These are phyloP conservation scores for Crithidia expoeki DNA, from an alignment of 208 protist species.

Conservation along the genomic window DNA sequence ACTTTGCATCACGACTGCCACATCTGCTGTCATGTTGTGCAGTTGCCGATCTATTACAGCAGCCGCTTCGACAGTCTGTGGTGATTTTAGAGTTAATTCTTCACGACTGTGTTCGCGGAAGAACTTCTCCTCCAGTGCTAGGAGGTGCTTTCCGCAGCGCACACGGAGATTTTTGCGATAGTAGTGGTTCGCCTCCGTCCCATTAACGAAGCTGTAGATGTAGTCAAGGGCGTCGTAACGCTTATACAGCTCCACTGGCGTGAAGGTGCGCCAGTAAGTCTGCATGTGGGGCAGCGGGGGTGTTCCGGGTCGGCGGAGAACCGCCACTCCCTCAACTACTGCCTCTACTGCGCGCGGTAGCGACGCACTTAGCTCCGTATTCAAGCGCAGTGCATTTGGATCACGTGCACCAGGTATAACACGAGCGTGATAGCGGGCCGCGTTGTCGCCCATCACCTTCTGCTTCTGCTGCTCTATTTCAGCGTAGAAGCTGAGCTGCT, in stretches of 20 bases:
- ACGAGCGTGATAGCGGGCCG: background rate
- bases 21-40: background rate
- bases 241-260: constrained; percentile 30
- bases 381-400: constrained; percentile 6
- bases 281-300: constrained; percentile 27
- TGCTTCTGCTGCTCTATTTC: background rate
- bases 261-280: constrained; percentile 32
- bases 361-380: background rate
- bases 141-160: background rate
- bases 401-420: constrained; percentile 2
- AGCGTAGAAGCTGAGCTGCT: constrained; percentile 6
- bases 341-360: constrained; percentile 9
- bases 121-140: constrained; percentile 6
- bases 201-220: constrained; percentile 97
- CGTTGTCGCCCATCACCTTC: background rate
- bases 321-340: constrained; percentile 6
- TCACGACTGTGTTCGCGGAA: background rate
- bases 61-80: too few species aligned
- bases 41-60: too few species aligned
- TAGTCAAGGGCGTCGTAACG: constrained; percentile 75
- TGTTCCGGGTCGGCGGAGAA: constrained; percentile 2
- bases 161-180: constrained; percentile 34
- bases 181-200: constrained; percentile 74
- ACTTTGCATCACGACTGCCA: background rate
- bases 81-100: too few species aligned